A percentile compares a stretch with the other conserved stretches of the same genome.
Conservation (phyloP, 768 basidiomycete species). For the Rhizopogon roseolus region DNA sequence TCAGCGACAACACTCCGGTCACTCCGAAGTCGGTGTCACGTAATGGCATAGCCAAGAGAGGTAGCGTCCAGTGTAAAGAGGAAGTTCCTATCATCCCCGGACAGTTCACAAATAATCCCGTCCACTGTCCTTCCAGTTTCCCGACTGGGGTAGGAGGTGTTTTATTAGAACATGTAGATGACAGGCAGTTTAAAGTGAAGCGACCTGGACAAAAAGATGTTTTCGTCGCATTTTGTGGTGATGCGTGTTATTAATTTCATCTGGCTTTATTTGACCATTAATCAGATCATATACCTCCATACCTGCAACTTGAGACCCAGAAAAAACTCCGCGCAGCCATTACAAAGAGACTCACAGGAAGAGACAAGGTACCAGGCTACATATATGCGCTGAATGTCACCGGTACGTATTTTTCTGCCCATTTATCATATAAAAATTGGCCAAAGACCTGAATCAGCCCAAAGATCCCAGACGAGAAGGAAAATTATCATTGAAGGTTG, state of each 20-base stretch:
- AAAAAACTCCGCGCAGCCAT: constrained; percentile 48
- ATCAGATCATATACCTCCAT: constrained; percentile 66
- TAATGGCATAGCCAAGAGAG: background rate
- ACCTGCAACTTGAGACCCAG: constrained; percentile 58
- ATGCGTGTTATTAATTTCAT: constrained; percentile 1
- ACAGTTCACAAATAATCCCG: background rate
- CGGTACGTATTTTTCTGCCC: constrained; percentile 3
- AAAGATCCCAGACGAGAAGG: constrained; percentile 28
- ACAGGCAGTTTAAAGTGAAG: constrained; percentile 51
- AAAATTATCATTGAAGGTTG: constrained; percentile 69
- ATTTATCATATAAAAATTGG: background rate
- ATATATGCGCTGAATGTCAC: constrained; percentile 68
- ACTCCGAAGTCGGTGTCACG: background rate
- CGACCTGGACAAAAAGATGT: constrained; percentile 31
- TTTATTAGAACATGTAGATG: constrained; percentile 31
- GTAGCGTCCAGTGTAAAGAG: background rate
- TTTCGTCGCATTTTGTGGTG: constrained; percentile 58
- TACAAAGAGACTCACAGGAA: constrained; percentile 53
- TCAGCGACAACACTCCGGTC: too few species aligned
- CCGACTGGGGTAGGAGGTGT: constrained; percentile 2
- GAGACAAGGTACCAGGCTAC: constrained; percentile 74
- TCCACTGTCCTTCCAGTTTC: background rate
- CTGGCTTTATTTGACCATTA: constrained; percentile 4
- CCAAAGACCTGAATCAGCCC: background rate
- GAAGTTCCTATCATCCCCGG: too few species aligned